Conservation (phyloP, 2,329 filamentous ascomycete genomes). For the Exophiala calicioides region DNA sequence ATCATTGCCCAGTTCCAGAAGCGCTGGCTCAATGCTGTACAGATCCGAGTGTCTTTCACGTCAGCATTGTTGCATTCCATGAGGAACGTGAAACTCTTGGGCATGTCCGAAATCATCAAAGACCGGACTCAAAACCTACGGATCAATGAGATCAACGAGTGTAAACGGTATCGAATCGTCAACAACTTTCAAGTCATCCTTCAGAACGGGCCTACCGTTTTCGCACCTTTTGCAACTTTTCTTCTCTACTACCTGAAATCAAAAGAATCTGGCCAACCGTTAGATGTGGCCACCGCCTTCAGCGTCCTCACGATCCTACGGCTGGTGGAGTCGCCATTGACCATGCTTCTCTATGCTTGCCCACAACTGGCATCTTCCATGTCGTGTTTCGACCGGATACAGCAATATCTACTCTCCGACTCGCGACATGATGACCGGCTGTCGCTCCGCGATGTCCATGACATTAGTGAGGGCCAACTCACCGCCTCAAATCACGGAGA, state of each 20-base stretch:
- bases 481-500: background rate
- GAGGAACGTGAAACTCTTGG: conserved; percentile 55
- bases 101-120: conserved; percentile 45
- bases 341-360: conserved; percentile 7
- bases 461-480: conserved; percentile 1
- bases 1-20: conserved; percentile 43
- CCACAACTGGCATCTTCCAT: conserved; percentile 23
- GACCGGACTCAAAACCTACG: conserved; percentile 43
- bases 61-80: conserved; percentile 52
- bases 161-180: conserved; percentile 41
- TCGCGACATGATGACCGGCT: conserved; percentile 22
- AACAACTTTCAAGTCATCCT: conserved; percentile 17
- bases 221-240: conserved; percentile 27
- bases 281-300: conserved; percentile 19
- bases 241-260: conserved; percentile 21
- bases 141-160: conserved; percentile 44
- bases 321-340: conserved; percentile 14
- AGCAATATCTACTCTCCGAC: conserved; percentile 23
- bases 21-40: conserved; percentile 53
- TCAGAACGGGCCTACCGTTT: conserved; percentile 18
- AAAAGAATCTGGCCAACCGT: conserved; percentile 5
- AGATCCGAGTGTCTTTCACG: conserved; percentile 52
- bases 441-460: conserved; percentile 3
- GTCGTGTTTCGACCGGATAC: conserved; percentile 27
- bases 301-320: conserved; percentile 26